Base-by-base conservation (phyloP, 202 grass and related monocot species). In the Setaria viridis region DNA sequence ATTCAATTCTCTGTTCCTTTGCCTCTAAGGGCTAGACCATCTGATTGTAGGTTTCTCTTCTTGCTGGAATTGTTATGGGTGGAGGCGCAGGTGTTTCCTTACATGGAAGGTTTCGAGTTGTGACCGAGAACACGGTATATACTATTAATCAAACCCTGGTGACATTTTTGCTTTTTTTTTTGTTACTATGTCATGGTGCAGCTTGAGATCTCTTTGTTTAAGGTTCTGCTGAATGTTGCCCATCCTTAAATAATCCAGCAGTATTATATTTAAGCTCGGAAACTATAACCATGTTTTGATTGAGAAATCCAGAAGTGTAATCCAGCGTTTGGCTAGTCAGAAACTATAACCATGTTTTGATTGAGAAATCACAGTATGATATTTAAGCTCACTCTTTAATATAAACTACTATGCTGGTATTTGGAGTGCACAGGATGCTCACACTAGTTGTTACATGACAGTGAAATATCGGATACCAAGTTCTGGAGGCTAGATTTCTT, bases 61-160 rank as follows among this genome's bases (percentile, higher is more conserved):
- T 99, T 83, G 42, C 87, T 88, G 91, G 93, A 84, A 99, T 96
- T 75, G 89, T 89, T 85, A 93, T 99, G 91, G 97, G 97, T 62
- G 93, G 91, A 86, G 97, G 97, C 45, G 96, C 92, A 74, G 97
- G 97, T 90, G 75, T 99, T 78, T 99, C 97, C 69, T 85, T 99
- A 87, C 97, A 99, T 59, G 97, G 97, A 78, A 95, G 74, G 81
- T 99, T 99, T 90, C 84, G 86, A 47, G 88, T 99, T 88, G 97
- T 50, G 72, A 96, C 91, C 21, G 97, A 96, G 45, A 96, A 93
- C 85, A 96, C 97, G 30, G 97, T 99, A 96, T 84, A 59, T 51
- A 30, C 41, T 68, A 83, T 33, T 17, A 49, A 80, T 57, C 57
- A 49, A 51, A 48, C 34, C 63, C 51, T 20, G 83, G 41, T 71